A percentile compares a stretch with the other conserved stretches of the same genome.
phyloP scores from a whole-genome alignment of 441 rosid genomes.

The Populus hybrid region DNA sequence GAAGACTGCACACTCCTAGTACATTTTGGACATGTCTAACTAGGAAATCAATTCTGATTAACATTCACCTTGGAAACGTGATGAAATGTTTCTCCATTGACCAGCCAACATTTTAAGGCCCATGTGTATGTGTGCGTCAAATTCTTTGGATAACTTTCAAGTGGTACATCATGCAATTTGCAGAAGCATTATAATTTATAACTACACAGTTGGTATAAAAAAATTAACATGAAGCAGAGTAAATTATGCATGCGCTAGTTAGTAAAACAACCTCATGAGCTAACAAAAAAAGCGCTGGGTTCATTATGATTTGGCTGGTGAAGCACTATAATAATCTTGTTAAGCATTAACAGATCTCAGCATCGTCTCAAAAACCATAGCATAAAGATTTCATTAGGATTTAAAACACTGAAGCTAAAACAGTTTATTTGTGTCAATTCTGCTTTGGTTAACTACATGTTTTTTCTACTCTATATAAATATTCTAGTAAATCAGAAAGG shows the following conservation, averaged over 20 bases:
- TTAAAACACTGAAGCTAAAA: not conserved
- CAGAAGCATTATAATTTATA: not conserved
- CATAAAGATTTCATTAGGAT: not conserved
- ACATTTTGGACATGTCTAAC: not conserved
- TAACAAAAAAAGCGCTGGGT: not conserved
- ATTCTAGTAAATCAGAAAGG: not conserved
- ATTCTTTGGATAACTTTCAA: not conserved
- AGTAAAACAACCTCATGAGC: not conserved
- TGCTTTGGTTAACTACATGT: not conserved
- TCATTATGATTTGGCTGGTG: not conserved
- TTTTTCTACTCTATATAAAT: not conserved
- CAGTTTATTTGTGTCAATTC: not conserved
- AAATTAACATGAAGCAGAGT: not conserved
- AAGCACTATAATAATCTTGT: not conserved
- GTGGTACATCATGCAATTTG: not conserved
- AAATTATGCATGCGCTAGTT: not conserved
- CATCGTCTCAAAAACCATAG: not conserved
- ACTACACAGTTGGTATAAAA: not conserved
- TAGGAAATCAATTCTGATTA: not conserved
- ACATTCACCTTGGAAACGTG: not conserved
- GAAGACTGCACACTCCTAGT: not conserved
- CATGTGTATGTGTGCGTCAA: not conserved
- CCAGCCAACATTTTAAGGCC: not conserved
- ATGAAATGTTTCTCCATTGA: not conserved
- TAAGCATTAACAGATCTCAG: not conserved